phyloP scores from a whole-genome alignment of 345 rosid species.

The Sonneratia caseolaris region DNA sequence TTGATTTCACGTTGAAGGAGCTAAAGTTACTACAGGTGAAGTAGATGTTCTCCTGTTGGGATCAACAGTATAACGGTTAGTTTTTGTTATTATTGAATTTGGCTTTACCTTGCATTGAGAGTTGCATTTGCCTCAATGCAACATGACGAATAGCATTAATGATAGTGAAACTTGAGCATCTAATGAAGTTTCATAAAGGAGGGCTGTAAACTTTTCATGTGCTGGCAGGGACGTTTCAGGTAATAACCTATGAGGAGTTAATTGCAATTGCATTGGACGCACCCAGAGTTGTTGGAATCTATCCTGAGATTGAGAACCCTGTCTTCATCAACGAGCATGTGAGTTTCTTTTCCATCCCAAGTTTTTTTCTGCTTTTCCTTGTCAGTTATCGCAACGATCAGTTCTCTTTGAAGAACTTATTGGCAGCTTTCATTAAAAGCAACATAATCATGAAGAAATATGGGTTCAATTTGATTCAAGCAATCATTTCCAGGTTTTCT shows the following conservation, averaged over 20 bases:
- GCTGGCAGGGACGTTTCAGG: slow-evolving; percentile 54
- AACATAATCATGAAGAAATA: neutral
- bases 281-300: slow-evolving; percentile 80
- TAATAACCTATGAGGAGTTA: slow-evolving; percentile 78
- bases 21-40: slow-evolving; percentile 52
- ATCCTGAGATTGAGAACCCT: slow-evolving; percentile 94
- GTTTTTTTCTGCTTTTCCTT: neutral
- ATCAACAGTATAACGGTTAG: slow-evolving; percentile 83
- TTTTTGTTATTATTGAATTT: neutral
- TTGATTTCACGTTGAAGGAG: slow-evolving; percentile 76
- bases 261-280: slow-evolving; percentile 84
- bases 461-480: neutral
- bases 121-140: neutral
- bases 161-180: neutral
- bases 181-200: neutral
- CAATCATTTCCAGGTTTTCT: neutral
- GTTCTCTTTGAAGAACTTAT: neutral
- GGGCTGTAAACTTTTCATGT: too few relatives aligned
- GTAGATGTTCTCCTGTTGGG: slow-evolving; percentile 66
- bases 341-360: slow-evolving; percentile 15
- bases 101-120: neutral
- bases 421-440: neutral
- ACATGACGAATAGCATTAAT: neutral
- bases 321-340: slow-evolving; percentile 75
- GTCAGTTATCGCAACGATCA: neutral